Percentiles rank a stretch among this genome's conserved stretches.
Evolutionary conservation across 371 early-diverging fungal genomes (phyloP).

Genomic region (Lichtheimia ramosa): DNA sequence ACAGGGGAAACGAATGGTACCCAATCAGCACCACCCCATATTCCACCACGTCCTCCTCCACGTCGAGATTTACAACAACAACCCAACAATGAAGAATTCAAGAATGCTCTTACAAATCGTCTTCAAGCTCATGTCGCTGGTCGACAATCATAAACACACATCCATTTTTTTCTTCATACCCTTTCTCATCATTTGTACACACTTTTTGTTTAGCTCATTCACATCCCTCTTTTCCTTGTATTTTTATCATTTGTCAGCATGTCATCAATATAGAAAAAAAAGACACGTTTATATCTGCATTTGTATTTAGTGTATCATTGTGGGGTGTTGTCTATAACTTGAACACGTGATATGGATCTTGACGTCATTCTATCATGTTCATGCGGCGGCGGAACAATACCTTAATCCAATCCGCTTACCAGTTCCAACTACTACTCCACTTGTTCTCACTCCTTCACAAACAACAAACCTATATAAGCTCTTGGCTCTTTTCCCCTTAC

Average conservation of each 20-base stretch:
- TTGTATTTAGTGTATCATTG: too few species aligned
- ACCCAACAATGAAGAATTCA: conserved; percentile 11
- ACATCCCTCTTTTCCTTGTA: background rate
- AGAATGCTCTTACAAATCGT: conserved; percentile 10
- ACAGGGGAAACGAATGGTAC: background rate
- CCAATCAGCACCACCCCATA: conserved; percentile 9
- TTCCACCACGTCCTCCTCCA: conserved; percentile 17
- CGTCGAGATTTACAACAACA: background rate
- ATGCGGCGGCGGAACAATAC: too few species aligned
- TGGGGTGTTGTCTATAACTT: too few species aligned
- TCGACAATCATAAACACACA: background rate
- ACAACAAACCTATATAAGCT: too few species aligned
- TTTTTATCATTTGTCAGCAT: background rate
- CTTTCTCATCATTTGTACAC: background rate
- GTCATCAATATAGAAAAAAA: too few species aligned
- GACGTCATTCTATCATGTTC: too few species aligned
- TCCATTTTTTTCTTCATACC: background rate
- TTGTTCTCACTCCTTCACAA: too few species aligned
- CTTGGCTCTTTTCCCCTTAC: too few species aligned
- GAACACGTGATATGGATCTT: too few species aligned
- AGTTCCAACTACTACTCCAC: too few species aligned
- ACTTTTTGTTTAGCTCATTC: background rate
- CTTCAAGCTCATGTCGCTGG: conserved; percentile 7
- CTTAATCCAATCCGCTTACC: too few species aligned
- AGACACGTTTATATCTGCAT: too few species aligned